A percentile compares a stretch with the other conserved stretches of the same genome.
phyloP scores from a whole-genome alignment of 1,284 basidiomycete genomes.

The Malassezia restricta region DNA sequence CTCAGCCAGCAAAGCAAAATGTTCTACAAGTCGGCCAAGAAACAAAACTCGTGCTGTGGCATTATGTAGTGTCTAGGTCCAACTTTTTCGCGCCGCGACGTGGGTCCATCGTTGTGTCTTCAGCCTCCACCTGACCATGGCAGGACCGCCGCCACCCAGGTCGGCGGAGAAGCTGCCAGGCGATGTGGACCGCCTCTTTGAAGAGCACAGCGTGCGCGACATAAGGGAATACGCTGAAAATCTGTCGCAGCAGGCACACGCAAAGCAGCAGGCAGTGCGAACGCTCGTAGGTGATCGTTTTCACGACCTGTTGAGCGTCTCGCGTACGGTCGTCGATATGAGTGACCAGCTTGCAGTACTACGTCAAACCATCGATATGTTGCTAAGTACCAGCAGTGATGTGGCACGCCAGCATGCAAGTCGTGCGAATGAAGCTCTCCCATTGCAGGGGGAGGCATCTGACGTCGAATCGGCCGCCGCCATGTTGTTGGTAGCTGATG shows the following conservation, averaged over 20 bases:
- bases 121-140: too few species aligned
- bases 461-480: neutral
- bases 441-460: neutral
- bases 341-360: slow-evolving; percentile 21
- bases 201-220: slow-evolving; percentile 18
- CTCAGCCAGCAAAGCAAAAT: slow-evolving; percentile 75
- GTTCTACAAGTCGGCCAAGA: slow-evolving; percentile 88
- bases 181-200: slow-evolving; percentile 22
- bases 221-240: slow-evolving; percentile 21
- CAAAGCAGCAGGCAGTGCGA: slow-evolving; percentile 24
- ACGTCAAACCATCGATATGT: slow-evolving; percentile 15
- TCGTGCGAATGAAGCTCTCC: neutral
- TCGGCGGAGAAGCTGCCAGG: too few species aligned
- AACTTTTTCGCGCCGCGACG: too few species aligned
- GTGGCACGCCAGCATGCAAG: neutral
- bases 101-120: too few species aligned
- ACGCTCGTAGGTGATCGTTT: slow-evolving; percentile 31
- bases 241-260: slow-evolving; percentile 11
- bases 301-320: slow-evolving; percentile 29
- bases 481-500: slow-evolving; percentile 4
- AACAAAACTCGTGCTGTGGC: slow-evolving; percentile 49
- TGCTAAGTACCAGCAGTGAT: neutral
- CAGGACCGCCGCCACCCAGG: too few species aligned
- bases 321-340: slow-evolving; percentile 35
- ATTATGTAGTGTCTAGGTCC: slow-evolving; percentile 5